A percentile compares a stretch with the other conserved stretches of the same genome.
Evolutionary conservation across 169 alveolate genomes (phyloP).

Genomic region (Perkinsus chesapeaki): DNA sequence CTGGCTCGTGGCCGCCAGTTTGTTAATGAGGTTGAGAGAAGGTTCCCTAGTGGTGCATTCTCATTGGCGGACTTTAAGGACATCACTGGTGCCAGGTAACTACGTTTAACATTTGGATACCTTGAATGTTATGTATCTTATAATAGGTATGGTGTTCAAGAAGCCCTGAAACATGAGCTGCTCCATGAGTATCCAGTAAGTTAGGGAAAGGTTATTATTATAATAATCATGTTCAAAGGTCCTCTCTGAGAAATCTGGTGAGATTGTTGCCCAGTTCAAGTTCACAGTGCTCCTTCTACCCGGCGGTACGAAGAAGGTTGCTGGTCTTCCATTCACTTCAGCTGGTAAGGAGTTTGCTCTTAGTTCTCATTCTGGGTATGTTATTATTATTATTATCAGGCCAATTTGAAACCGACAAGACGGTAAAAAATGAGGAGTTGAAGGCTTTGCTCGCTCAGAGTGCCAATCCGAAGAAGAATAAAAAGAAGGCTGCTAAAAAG

Average conservation of each 20-base stretch:
- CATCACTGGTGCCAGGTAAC: conserved; percentile 21
- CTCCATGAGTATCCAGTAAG: conserved; percentile 83
- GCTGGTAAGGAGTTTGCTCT: neutral
- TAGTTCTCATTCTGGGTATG: neutral
- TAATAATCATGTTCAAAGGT: neutral
- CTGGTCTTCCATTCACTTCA: conserved; percentile 33
- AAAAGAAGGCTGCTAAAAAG: neutral
- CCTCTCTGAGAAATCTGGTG: conserved; percentile 75
- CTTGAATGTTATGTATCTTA: conserved; percentile 64
- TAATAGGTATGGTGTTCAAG: conserved; percentile 84
- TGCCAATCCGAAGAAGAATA: neutral
- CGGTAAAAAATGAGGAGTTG: neutral
- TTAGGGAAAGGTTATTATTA: neutral
- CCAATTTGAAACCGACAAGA: neutral
- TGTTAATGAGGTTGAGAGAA: conserved; percentile 77
- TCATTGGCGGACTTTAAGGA: conserved; percentile 65
- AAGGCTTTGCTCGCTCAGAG: neutral
- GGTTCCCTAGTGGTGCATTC: conserved; percentile 69
- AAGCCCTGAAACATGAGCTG: conserved; percentile 89
- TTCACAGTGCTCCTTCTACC: conserved; percentile 78
- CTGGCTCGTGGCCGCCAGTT: conserved; percentile 86
- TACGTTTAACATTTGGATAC: conserved; percentile 60
- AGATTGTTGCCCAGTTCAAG: conserved; percentile 85
- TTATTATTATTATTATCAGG: neutral
- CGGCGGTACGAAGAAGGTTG: conserved; percentile 68